Evolutionary conservation across 495 filamentous ascomycete species (phyloP), one percentile per base, ranked within the genome.

Genomic region (Astrothelium macrocarpum): DNA sequence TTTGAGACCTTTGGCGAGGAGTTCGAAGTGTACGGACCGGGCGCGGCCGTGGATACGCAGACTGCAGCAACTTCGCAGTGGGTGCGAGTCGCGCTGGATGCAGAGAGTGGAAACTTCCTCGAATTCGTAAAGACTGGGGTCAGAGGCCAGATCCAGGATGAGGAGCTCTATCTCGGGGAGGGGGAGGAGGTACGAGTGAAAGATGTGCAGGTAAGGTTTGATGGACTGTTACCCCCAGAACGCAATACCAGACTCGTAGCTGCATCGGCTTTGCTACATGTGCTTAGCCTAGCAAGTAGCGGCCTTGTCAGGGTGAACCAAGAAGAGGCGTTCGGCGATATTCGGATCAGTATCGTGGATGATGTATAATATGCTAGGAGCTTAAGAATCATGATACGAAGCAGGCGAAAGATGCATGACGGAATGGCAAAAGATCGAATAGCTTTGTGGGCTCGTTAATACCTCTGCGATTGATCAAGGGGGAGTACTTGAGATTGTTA

Each of bases 241-340:
- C 72, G 79, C 28, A 84, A 84, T 42, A 80, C 76, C 31, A 77
- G 76, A 16, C 73, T 79, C 18, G 82, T 90, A 0, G 88, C 87
- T 42, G 86, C 85, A 10, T 87, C 91, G 68, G 90, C 80, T 0
- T 79, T 95, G 64, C 82, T 88, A 73, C 86, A 93, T 74, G 79
- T 85, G 14, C 80, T 95, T 18, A 78, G 81, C 20, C 82, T 93
- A 9, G 86, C 82, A 11, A 90, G 85, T 11, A 88, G 84, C 75
- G 80, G 78, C 0, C 69, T 84, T 59, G 67, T 89, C 45, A 69
- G 73, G 32, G 80, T 87, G 2, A 68, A 76, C 67, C 87, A 89
- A 68, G 76, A 80, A 1, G 76, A 73, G 20, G 66, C 64, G 0
- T 78, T 76, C 64, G 78, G 77, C 28, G 69, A 71, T 26, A 78